Percentiles rank a stretch among this genome's conserved stretches.
Evolutionary conservation across 2,329 filamentous ascomycete species (phyloP).

Genomic region (Leptographium flavum): DNA sequence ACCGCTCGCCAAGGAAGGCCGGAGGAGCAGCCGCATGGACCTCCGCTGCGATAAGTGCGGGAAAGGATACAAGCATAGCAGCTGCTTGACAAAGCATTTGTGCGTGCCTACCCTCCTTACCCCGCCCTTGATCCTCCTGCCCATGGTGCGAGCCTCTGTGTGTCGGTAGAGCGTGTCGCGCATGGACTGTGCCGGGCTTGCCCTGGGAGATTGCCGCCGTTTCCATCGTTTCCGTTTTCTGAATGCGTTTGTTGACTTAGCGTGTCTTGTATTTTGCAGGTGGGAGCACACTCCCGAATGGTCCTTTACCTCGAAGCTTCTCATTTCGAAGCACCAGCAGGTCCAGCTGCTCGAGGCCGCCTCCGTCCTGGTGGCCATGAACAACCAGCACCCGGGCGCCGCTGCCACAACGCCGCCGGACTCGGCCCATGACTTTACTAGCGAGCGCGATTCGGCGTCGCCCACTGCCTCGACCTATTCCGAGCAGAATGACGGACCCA

Average conservation of each 20-base stretch:
- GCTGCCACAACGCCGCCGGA: slow-evolving; percentile 47
- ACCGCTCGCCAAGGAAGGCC: slow-evolving; percentile 63
- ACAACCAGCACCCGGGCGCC: slow-evolving; percentile 19
- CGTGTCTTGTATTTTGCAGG: slow-evolving; percentile 37
- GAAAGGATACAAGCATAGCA: slow-evolving; percentile 99
- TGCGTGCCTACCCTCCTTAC: slow-evolving; percentile 51
- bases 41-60: slow-evolving; percentile 95
- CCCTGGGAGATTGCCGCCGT: not conserved
- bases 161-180: too few species aligned
- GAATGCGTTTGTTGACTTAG: slow-evolving; percentile 22
- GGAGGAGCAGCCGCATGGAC: slow-evolving; percentile 68
- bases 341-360: slow-evolving; percentile 94
- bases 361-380: slow-evolving; percentile 93
- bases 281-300: slow-evolving; percentile 99
- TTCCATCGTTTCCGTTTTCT: not conserved
- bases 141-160: not conserved
- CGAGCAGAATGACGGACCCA: slow-evolving; percentile 60
- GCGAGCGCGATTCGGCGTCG: slow-evolving; percentile 70
- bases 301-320: slow-evolving; percentile 90
- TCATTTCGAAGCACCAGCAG: slow-evolving; percentile 99
- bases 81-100: slow-evolving; percentile 99
- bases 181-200: slow-evolving; percentile 11
- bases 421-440: slow-evolving; percentile 53
- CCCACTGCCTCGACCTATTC: slow-evolving; percentile 71
- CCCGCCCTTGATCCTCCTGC: slow-evolving; percentile 29